A percentile compares a stretch with the other conserved stretches of the same genome.
phyloP scores from a whole-genome alignment of 257 asterid species.

The Sherardia arvensis region DNA sequence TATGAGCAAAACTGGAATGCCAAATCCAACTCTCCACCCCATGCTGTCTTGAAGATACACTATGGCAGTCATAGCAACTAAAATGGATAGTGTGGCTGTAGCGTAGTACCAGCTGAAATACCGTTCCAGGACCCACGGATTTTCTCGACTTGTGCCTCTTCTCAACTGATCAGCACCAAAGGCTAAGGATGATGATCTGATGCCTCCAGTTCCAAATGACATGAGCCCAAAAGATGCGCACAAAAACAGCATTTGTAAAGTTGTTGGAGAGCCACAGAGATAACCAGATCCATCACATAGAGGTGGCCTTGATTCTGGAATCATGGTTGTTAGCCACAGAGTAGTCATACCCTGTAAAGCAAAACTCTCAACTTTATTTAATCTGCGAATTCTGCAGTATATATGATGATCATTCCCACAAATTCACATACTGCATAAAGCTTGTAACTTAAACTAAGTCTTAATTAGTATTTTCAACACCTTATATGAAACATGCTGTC shows the following conservation, averaged over 20 bases:
- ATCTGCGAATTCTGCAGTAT: neutral
- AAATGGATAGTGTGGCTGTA: no score
- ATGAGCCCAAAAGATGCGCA: no score
- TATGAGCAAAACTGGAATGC: constrained; percentile 42
- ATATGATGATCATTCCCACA: no score
- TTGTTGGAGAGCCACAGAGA: constrained; percentile 31
- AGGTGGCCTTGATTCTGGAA: constrained; percentile 55
- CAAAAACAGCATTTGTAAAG: constrained; percentile 33
- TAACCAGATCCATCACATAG: constrained; percentile 25
- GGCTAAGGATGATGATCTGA: no score
- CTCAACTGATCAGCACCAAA: constrained; percentile 62
- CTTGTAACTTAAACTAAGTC: no score
- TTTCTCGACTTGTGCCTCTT: constrained; percentile 11
- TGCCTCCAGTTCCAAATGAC: no score
- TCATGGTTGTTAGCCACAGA: constrained; percentile 53
- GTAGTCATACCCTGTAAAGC: no score
- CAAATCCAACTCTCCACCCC: constrained; percentile 76
- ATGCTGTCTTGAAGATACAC: constrained; percentile 65
- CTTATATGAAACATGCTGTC: no score
- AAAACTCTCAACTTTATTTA: no score
- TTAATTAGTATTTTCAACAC: no score
- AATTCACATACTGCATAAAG: no score
- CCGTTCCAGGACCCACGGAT: constrained; percentile 20
- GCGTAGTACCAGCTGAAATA: constrained; percentile 70
- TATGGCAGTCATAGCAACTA: constrained; percentile 42